These are phyloP conservation scores for Teunomyces pallodes DNA, from an alignment of 805 yeast genomes.

Conservation along the genomic window DNA sequence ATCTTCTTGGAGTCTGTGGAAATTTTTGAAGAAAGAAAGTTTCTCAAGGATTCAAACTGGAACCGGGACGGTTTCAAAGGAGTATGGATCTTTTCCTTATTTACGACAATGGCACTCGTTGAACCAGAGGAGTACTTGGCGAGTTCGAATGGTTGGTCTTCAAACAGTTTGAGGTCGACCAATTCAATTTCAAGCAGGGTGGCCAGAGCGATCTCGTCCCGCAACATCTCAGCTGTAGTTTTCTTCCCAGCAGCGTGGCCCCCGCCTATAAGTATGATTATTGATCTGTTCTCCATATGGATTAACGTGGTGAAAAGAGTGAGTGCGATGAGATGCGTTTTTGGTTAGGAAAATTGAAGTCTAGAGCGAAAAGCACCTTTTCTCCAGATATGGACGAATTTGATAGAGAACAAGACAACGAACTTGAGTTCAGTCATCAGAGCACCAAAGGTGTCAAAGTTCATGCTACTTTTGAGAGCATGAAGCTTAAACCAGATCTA, in stretches of 20 bases:
- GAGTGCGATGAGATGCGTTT: background rate
- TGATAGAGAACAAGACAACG: constrained; percentile 57
- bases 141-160: constrained; percentile 12
- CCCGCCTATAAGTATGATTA: constrained; percentile 54
- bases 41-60: constrained; percentile 29
- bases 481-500: constrained; percentile 39
- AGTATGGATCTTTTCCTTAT: constrained; percentile 16
- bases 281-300: constrained; percentile 8
- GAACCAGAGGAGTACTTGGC: constrained; percentile 15
- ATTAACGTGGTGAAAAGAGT: constrained; percentile 2
- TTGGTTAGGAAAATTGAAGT: background rate
- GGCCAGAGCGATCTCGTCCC: constrained; percentile 17
- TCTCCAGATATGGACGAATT: constrained; percentile 44
- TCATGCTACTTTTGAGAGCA: constrained; percentile 45
- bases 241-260: constrained; percentile 61
- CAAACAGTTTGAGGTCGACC: constrained; percentile 46
- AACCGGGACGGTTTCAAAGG: constrained; percentile 42
- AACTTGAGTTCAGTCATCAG: constrained; percentile 50
- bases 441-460: constrained; percentile 54
- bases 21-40: constrained; percentile 12
- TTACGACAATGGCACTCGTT: constrained; percentile 30
- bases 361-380: too few relatives aligned
- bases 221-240: constrained; percentile 37
- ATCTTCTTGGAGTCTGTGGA: constrained; percentile 19
- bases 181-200: constrained; percentile 19